Evolutionary conservation across 2,329 filamentous ascomycete genomes (phyloP).

Genomic region (Ophioceras dolichostomum): DNA sequence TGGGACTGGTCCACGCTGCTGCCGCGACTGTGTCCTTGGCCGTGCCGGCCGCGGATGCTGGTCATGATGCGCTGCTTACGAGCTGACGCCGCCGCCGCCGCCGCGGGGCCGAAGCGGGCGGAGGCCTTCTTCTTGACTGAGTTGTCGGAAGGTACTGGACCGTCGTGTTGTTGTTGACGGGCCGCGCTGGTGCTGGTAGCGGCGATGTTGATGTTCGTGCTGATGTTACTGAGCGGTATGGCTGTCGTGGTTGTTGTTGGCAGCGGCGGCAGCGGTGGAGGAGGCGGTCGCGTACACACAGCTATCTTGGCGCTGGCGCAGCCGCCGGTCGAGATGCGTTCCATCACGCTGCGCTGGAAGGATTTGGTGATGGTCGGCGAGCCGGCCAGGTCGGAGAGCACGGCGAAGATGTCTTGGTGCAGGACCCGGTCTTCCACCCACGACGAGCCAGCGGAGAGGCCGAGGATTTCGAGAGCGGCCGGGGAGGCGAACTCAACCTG

Average conservation of each 20-base stretch:
- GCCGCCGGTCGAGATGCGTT: constrained; percentile 16
- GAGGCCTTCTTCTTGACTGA: background rate
- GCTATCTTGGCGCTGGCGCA: constrained; percentile 4
- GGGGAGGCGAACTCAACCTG: constrained; percentile 26
- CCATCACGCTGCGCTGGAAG: constrained; percentile 30
- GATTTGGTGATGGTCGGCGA: constrained; percentile 28
- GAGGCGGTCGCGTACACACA: no score
- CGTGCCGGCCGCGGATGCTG: background rate
- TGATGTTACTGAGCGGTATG: background rate
- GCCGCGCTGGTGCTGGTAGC: no score
- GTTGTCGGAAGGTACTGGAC: no score
- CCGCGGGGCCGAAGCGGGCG: no score
- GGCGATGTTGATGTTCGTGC: background rate
- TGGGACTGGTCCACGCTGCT: no score
- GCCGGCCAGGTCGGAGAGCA: constrained; percentile 35
- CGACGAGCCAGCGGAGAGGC: constrained; percentile 13
- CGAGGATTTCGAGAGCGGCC: constrained; percentile 30
- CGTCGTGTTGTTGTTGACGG: background rate
- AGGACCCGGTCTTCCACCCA: constrained; percentile 23
- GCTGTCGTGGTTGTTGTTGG: no score
- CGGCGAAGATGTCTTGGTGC: constrained; percentile 39
- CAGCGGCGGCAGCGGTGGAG: background rate
- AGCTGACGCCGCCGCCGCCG: background rate
- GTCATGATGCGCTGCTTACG: background rate
- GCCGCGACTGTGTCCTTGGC: no score